Evolutionary conservation across 352 stramenopile species (phyloP).

Genomic region (Phytopythium kandeliae): DNA sequence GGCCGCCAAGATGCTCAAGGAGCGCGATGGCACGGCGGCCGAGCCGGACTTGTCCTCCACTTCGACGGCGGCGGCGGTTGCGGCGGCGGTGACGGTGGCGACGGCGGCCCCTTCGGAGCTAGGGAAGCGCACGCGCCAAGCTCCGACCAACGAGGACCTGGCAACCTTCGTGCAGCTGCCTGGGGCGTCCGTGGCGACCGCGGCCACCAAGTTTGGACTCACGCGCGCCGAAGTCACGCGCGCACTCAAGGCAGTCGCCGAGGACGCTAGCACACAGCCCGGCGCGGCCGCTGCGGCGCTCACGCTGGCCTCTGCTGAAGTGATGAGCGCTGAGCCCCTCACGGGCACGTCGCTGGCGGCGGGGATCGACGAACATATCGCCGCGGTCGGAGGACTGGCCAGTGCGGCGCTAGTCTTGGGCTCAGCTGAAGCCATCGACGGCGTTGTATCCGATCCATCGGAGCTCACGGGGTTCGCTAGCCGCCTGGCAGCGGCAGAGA

Average conservation of each 20-base stretch:
- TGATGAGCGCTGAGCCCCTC: not conserved
- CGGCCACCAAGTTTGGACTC: conserved; percentile 20
- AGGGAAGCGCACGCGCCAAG: conserved; percentile 5
- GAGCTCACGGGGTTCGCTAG: not conserved
- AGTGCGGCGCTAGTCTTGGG: not conserved
- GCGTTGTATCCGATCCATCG: not conserved
- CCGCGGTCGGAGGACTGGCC: not conserved
- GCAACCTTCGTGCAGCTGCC: conserved; percentile 5
- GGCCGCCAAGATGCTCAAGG: conserved; percentile 6
- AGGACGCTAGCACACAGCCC: conserved; percentile 15
- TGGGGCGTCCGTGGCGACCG: conserved; percentile 4
- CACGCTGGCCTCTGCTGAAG: conserved; percentile 1
- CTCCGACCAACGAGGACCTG: not conserved
- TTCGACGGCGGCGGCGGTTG: not conserved
- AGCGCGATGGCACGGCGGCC: not conserved
- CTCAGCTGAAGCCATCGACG: not conserved
- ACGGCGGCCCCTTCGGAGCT: too few relatives aligned
- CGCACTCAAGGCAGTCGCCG: not conserved
- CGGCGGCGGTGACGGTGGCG: too few relatives aligned
- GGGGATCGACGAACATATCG: not conserved
- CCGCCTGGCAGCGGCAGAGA: not conserved
- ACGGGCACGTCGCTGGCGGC: not conserved
- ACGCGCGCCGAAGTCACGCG: conserved; percentile 17
- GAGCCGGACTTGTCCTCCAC: not conserved
- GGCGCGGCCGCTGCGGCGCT: conserved; percentile 6